Evolutionary conservation across 2,329 filamentous ascomycete species (phyloP).

Genomic region (Macrophomina phaseolina): DNA sequence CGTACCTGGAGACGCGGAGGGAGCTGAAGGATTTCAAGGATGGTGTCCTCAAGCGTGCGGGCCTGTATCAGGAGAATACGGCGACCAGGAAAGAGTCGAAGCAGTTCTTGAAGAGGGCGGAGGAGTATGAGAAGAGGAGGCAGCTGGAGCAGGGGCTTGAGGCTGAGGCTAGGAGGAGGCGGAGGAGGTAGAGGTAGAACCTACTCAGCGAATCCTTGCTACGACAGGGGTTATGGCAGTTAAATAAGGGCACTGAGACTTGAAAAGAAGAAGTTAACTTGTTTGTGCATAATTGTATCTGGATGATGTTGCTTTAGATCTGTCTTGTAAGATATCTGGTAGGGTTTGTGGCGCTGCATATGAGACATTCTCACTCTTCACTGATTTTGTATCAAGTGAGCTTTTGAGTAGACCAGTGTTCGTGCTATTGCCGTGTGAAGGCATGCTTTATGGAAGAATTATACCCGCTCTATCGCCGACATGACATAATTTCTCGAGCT

Average conservation of each 20-base stretch:
- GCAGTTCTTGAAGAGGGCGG: conserved; percentile 17
- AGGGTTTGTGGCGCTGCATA: background rate
- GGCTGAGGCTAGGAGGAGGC: background rate
- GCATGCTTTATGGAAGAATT: background rate
- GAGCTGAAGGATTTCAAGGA: conserved; percentile 12
- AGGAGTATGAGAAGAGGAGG: conserved; percentile 27
- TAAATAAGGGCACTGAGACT: background rate
- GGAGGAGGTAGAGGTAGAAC: background rate
- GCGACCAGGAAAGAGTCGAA: conserved; percentile 17
- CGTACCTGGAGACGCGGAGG: conserved; percentile 9
- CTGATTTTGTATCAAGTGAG: background rate
- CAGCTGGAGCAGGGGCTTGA: conserved; percentile 16
- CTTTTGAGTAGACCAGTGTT: background rate
- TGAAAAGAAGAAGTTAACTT: background rate
- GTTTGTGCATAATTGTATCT: background rate
- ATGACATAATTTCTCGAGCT: conserved; percentile 14
- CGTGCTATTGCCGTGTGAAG: background rate
- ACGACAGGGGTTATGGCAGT: background rate
- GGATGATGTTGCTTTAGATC: background rate
- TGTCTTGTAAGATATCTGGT: conserved; percentile 4
- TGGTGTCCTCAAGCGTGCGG: conserved; percentile 24
- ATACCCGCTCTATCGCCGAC: conserved; percentile 18
- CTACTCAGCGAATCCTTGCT: background rate
- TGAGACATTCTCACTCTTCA: background rate
- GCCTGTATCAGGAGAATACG: conserved; percentile 4